These are phyloP conservation scores for Pseudocercospora pini-densiflorae DNA, from an alignment of 2,329 filamentous ascomycete species.

Conservation along the genomic window DNA sequence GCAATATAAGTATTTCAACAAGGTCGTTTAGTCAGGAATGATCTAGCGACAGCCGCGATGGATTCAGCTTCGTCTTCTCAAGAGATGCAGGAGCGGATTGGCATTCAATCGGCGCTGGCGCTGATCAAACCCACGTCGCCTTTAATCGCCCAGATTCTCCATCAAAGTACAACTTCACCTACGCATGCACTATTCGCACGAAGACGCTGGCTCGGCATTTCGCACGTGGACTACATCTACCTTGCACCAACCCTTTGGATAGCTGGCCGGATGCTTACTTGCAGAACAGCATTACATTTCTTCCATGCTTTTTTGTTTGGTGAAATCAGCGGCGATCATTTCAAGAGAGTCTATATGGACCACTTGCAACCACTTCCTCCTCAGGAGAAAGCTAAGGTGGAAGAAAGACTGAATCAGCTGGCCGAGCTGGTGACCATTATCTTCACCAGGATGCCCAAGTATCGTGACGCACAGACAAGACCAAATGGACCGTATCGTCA, in stretches of 20 bases:
- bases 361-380: not conserved
- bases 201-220: not conserved
- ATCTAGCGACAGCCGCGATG: not conserved
- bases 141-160: not conserved
- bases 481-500: not conserved
- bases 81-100: not conserved
- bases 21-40: too few species aligned
- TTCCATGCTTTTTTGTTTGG: constrained; percentile 3
- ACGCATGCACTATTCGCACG: not conserved
- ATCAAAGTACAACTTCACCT: not conserved
- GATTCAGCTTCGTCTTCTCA: not conserved
- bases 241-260: not conserved
- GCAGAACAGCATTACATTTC: not conserved
- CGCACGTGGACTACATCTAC: not conserved
- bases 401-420: not conserved
- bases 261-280: not conserved
- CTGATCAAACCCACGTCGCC: not conserved
- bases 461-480: not conserved
- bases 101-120: not conserved
- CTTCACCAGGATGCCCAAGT: not conserved
- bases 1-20: not conserved
- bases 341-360: not conserved
- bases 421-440: not conserved
- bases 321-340: not conserved
- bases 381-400: not conserved